A percentile compares a stretch with the other conserved stretches of the same genome.
Conservation (phyloP, 2,329 filamentous ascomycete species). For the Fusarium nodosum region DNA sequence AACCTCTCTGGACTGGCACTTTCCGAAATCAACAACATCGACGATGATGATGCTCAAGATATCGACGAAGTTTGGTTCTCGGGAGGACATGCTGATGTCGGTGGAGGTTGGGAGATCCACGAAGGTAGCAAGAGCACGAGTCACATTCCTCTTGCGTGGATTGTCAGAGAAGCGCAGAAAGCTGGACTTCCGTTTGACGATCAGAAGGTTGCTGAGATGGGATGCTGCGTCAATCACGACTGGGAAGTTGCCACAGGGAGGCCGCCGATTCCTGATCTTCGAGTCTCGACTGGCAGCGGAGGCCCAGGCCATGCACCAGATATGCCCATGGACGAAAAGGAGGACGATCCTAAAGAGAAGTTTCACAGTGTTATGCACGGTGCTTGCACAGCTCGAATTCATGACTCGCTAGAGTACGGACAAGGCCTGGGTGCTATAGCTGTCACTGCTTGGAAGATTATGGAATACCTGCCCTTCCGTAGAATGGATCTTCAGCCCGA, state of each 20-base stretch:
- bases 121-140: slow-evolving; percentile 72
- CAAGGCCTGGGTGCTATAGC: slow-evolving; percentile 68
- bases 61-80: slow-evolving; percentile 87
- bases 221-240: slow-evolving; percentile 60
- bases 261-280: slow-evolving; percentile 52
- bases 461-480: slow-evolving; percentile 86
- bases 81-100: slow-evolving; percentile 83
- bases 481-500: slow-evolving; percentile 82
- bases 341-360: slow-evolving; percentile 40
- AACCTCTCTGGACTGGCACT: slow-evolving; percentile 50
- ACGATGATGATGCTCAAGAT: slow-evolving; percentile 71
- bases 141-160: slow-evolving; percentile 78
- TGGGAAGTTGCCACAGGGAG: slow-evolving; percentile 21
- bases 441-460: slow-evolving; percentile 78
- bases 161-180: slow-evolving; percentile 70
- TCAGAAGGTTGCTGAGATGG: slow-evolving; percentile 75
- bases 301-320: slow-evolving; percentile 38
- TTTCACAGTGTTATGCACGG: slow-evolving; percentile 72
- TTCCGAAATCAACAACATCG: slow-evolving; percentile 55
- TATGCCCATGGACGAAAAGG: slow-evolving; percentile 44
- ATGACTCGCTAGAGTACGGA: slow-evolving; percentile 78
- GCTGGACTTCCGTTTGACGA: slow-evolving; percentile 80
- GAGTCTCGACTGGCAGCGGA: slow-evolving; percentile 44
- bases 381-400: slow-evolving; percentile 69
- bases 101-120: slow-evolving; percentile 78